Conservation (phyloP, 140 eudicot genomes). For the Bidens hawaiensis region DNA sequence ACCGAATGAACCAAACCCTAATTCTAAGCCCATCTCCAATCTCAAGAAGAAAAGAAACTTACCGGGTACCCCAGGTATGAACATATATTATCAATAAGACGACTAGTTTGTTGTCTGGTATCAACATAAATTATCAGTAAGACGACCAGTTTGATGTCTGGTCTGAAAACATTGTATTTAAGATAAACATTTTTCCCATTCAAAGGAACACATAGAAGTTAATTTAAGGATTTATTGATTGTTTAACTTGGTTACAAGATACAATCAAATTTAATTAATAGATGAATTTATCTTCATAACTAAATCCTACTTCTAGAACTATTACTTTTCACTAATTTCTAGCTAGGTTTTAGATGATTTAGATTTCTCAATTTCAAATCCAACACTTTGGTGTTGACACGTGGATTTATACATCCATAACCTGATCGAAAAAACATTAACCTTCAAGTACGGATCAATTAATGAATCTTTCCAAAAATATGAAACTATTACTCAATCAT, state of each 20-base stretch:
- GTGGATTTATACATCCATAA: neutral
- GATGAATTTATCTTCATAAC: neutral
- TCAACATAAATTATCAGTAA: too few species aligned
- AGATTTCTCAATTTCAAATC: neutral
- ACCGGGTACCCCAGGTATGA: constrained; percentile 91
- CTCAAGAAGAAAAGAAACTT: constrained; percentile 82
- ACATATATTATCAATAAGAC: too few species aligned
- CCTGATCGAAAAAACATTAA: neutral
- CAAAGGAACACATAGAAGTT: constrained; percentile 2
- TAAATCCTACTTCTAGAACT: neutral
- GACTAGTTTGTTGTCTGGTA: too few species aligned
- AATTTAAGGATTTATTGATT: constrained; percentile 6
- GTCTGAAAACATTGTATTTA: too few species aligned
- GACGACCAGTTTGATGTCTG: too few species aligned
- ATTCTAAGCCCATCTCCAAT: constrained; percentile 50
- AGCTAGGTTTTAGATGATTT: neutral
- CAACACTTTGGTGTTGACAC: constrained; percentile 3
- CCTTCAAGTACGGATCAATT: constrained; percentile 9
- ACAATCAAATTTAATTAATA: neutral
- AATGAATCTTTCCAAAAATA: too few species aligned
- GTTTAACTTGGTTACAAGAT: neutral
- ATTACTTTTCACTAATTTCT: neutral
- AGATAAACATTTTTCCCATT: neutral
- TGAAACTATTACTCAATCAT: too few species aligned
- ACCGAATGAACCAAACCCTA: constrained; percentile 71